phyloP scores from a whole-genome alignment of 495 filamentous ascomycete species.

The Xylaria nigripes region DNA sequence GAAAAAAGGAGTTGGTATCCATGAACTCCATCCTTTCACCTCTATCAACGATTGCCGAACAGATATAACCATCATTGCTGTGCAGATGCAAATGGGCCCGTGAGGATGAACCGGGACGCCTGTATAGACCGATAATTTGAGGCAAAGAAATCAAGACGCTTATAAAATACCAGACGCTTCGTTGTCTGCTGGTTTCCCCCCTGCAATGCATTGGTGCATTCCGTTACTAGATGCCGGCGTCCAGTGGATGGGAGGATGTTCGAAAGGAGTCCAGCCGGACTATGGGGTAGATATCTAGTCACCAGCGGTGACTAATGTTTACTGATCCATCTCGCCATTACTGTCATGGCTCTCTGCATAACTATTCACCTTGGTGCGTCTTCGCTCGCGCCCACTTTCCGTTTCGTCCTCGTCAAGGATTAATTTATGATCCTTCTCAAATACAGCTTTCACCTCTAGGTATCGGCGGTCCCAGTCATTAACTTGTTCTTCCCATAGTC shows the following conservation, averaged over 20 bases:
- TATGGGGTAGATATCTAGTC: background rate
- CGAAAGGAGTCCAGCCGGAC: too few species aligned
- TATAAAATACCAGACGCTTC: too few species aligned
- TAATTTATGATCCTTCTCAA: slow-evolving; percentile 52
- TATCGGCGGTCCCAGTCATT: slow-evolving; percentile 65
- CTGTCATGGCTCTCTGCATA: slow-evolving; percentile 32
- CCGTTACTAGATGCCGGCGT: too few species aligned
- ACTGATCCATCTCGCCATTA: slow-evolving; percentile 17
- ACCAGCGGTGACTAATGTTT: background rate
- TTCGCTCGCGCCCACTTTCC: slow-evolving; percentile 22
- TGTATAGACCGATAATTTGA: too few species aligned
- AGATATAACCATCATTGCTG: too few species aligned
- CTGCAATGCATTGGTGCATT: too few species aligned
- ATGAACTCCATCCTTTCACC: background rate
- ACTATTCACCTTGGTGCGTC: slow-evolving; percentile 29
- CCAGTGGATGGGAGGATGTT: too few species aligned
- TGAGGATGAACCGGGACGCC: too few species aligned
- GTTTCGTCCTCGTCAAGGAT: slow-evolving; percentile 16
- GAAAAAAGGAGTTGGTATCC: background rate
- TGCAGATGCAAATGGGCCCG: too few species aligned
- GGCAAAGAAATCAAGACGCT: too few species aligned
- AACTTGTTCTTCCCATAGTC: slow-evolving; percentile 48
- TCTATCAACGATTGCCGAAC: too few species aligned
- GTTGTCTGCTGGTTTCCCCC: too few species aligned
- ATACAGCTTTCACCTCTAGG: slow-evolving; percentile 50